phyloP scores from a whole-genome alignment of 139 green algal species.

The Tetraselmis chui region DNA sequence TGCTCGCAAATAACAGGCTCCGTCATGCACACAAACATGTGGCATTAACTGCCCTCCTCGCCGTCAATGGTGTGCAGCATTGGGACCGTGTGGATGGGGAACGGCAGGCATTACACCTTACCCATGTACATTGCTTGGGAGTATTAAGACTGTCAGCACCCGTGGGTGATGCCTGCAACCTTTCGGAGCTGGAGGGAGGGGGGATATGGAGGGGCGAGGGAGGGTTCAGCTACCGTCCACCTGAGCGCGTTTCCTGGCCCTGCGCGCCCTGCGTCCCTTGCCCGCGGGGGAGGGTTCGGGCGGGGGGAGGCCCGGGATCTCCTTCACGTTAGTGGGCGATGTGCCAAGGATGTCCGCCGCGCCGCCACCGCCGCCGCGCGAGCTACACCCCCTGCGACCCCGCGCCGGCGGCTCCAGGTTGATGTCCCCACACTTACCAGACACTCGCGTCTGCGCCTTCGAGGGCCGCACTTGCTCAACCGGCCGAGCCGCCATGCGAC shows the following conservation, averaged over 20 bases:
- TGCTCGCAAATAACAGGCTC: too few relatives aligned
- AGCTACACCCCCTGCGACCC: background rate
- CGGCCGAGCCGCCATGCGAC: background rate
- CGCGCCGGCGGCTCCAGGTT: background rate
- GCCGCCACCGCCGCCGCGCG: too few relatives aligned
- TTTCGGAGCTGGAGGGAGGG: too few relatives aligned
- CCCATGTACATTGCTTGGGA: too few relatives aligned
- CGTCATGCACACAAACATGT: too few relatives aligned
- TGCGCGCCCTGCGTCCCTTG: background rate
- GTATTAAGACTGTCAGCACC: too few relatives aligned
- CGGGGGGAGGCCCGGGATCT: background rate
- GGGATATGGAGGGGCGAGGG: too few relatives aligned
- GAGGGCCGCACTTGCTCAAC: background rate
- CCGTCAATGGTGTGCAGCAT: too few relatives aligned
- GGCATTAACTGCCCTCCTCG: too few relatives aligned
- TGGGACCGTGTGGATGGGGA: too few relatives aligned
- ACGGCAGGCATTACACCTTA: too few relatives aligned
- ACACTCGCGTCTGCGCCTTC: background rate
- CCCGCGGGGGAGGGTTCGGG: background rate
- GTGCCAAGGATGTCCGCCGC: background rate
- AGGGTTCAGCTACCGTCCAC: background rate
- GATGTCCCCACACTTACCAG: background rate
- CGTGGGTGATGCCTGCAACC: too few relatives aligned
- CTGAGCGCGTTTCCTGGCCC: background rate
- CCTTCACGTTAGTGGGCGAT: background rate